Percentiles rank a stretch among this genome's conserved stretches.
phyloP scores from a whole-genome alignment of 2,329 filamentous ascomycete species.

The Diaporthe sp. region DNA sequence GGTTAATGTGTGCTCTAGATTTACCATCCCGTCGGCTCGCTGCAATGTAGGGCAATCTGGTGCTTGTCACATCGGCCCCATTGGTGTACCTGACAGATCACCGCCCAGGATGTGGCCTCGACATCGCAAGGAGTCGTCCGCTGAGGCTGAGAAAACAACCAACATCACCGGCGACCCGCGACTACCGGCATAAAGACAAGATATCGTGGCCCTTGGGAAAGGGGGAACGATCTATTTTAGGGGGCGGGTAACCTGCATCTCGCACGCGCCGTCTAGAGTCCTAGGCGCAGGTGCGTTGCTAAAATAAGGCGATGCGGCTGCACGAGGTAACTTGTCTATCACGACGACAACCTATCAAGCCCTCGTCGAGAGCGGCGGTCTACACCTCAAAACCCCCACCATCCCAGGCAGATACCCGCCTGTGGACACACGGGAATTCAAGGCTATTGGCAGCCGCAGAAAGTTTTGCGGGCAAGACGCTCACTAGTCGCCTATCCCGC shows the following conservation, averaged over 20 bases:
- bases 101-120: slow-evolving; percentile 12
- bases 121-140: slow-evolving; percentile 1
- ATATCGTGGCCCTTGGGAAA: neutral
- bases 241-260: slow-evolving; percentile 12
- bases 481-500: slow-evolving; percentile 4
- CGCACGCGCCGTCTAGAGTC: neutral
- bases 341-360: slow-evolving; percentile 35
- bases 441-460: slow-evolving; percentile 4
- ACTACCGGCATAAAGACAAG: slow-evolving; percentile 27
- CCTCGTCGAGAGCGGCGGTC: neutral
- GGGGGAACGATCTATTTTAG: slow-evolving; percentile 14
- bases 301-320: slow-evolving; percentile 38
- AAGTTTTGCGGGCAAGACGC: neutral
- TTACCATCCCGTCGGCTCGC: slow-evolving; percentile 4
- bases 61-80: slow-evolving; percentile 28
- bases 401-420: neutral
- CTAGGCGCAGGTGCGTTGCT: slow-evolving; percentile 23
- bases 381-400: slow-evolving; percentile 12
- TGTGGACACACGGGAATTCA: neutral
- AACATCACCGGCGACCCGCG: neutral
- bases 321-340: slow-evolving; percentile 37
- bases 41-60: slow-evolving; percentile 22
- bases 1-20: slow-evolving; percentile 4
- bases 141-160: neutral
- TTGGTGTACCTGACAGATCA: slow-evolving; percentile 36